Evolutionary conservation across 768 basidiomycete genomes (phyloP), one percentile per base, ranked within the genome.

Genomic region (Auricularia sp.): DNA sequence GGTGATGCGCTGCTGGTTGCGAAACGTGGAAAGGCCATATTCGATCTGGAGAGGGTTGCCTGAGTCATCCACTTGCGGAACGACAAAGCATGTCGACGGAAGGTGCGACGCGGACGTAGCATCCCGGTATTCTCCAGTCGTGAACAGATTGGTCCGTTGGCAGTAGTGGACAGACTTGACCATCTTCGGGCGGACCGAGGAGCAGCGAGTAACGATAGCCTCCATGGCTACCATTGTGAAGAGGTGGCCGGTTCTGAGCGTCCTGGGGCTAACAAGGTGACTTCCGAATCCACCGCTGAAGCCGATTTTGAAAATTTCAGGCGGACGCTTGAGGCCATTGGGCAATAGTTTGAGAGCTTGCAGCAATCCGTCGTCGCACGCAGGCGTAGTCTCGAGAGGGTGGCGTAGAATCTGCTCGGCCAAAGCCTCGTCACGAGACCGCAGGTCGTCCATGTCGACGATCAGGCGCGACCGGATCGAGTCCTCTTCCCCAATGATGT

Each of bases 181-280:
- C 92, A 99, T 96, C 79, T 99, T 99, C 16, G 97, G 97, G 37
- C 97, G 89, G 63, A 98, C 96, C 65, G 98, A 87, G 6, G 95
- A 98, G 75, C 97, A 99, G 65, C 97, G 85, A 3, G 96, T 98
- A 67, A 99, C 94, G 73, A 99, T 99, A 44, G 96, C 97, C 78
- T 99, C 97, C 39, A 99, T 75, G 39, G 92, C 94, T 72, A 98
- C 92, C 94, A 98, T 94, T 76, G 89, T 94, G 61, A 94, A 92
- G 21, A 99, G 84, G 74, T 98, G 89, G 66, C 84, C 82, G 36
- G 94, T 90, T 65, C 87, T 84, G 62, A 99, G 83, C 18, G 94
- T 94, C 7, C 97, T 83, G 58, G 97, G 97, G 75, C 90, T 98
- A 75, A 95, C 90, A 75, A 98, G 95, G 75, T 98, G 92, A 76